phyloP scores from a whole-genome alignment of 2,329 filamentous ascomycete genomes.

The Lecanicillium sp. region DNA sequence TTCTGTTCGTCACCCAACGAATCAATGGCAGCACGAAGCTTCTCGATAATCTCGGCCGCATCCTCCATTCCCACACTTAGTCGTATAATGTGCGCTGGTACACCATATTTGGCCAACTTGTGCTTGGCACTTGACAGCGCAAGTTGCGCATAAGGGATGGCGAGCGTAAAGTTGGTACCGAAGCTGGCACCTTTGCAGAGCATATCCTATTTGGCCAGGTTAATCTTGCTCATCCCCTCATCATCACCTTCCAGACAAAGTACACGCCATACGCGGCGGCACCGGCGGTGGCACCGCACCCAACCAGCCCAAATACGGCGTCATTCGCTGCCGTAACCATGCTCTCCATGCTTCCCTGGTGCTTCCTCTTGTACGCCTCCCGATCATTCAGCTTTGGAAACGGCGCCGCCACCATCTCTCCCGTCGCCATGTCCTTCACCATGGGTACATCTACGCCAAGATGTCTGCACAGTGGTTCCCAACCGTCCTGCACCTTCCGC shows the following conservation, averaged over 20 bases:
- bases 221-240: too few species aligned
- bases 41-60: constrained; percentile 1
- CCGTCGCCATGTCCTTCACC: constrained; percentile 20
- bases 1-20: neutral
- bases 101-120: neutral
- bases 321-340: neutral
- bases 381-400: constrained; percentile 16
- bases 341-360: constrained; percentile 6
- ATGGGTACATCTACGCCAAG: constrained; percentile 28
- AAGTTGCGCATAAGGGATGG: neutral
- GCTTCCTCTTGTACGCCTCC: constrained; percentile 6
- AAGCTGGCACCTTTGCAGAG: constrained; percentile 1
- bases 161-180: neutral
- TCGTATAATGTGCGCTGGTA: neutral
- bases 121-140: neutral
- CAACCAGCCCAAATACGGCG: neutral
- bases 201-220: too few species aligned
- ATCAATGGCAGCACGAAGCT: neutral
- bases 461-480: constrained; percentile 32
- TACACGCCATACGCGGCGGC: constrained; percentile 4
- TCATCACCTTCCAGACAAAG: neutral
- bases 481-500: constrained; percentile 30
- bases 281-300: neutral
- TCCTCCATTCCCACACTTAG: constrained; percentile 1
- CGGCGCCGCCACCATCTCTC: constrained; percentile 10